Base-by-base conservation (phyloP, 148 eudicot species). In the Silene conica region DNA sequence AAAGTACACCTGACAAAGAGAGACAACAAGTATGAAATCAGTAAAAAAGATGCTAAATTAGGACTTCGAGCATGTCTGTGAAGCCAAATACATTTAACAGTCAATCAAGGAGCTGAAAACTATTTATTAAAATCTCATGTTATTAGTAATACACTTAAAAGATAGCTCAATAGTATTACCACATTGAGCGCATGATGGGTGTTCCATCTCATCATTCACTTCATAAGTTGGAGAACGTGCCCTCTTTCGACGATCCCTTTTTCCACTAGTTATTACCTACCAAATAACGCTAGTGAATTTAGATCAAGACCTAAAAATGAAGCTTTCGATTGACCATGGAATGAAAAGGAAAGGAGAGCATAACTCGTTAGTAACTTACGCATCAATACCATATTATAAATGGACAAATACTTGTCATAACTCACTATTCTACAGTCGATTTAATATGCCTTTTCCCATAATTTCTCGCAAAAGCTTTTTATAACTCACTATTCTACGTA, bases 141-240 rank as follows among this genome's bases (percentile, higher is more conserved):
- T 34, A 65, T 7, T 28, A 18, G 22, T 11, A 22, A 68, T 21
- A 45, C 34, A 52, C 54, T 67, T 69, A 8, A 69, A 52, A 16
- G 43, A 69, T 19, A 22, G 23, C 8, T 14, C 7, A 10, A 59
- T 21, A 68, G 57, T n/a, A 48, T 70, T 93, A 94, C 97, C 97
- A 78, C 98, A 94, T 66, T 94, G 98, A 70, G 84, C 90, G 79
- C 98, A 94, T 61, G 89, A 73, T 66, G 75, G 85, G 68, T 14
- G 72, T 16, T 84, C 91, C 56, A 58, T 61, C 7, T 63, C 81
- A 55, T 66, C 74, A 67, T 59, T 73, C 41, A 82, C 89, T 70
- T 84, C 81, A 71, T 59, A 77, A 28, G 57, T 55, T 65, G 82
- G 69, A 71, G 83, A 77, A 46, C 77, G 89, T 28, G 65, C 75